Percentiles rank a stretch among this genome's conserved stretches.
These are phyloP conservation scores for Tetrapisispora arboricola DNA, from an alignment of 805 yeast genomes.

Conservation along the genomic window DNA sequence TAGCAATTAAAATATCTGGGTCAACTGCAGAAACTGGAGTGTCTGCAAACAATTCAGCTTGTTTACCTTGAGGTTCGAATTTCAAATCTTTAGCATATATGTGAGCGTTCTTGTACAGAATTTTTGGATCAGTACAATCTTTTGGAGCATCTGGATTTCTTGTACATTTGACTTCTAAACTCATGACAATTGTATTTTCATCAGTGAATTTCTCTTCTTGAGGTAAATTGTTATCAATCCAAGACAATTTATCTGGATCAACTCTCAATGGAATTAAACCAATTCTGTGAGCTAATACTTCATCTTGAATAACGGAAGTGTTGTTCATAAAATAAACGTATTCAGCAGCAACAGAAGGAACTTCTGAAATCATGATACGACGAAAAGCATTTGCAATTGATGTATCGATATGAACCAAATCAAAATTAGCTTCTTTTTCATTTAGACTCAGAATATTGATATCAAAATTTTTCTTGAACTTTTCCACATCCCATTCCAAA, in stretches of 20 bases:
- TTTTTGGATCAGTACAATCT: constrained; percentile 69
- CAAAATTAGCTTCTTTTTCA: constrained; percentile 74
- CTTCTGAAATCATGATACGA: constrained; percentile 93
- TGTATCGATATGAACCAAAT: constrained; percentile 76
- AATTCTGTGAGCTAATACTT: constrained; percentile 89
- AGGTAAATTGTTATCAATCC: constrained; percentile 62
- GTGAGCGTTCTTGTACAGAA: constrained; percentile 70
- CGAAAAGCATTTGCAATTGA: constrained; percentile 94
- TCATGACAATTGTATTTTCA: constrained; percentile 78
- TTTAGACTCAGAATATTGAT: constrained; percentile 56
- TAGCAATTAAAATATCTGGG: constrained; percentile 84
- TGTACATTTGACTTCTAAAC: constrained; percentile 74
- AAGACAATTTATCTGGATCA: constrained; percentile 78
- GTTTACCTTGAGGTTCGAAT: constrained; percentile 88
- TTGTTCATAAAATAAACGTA: constrained; percentile 83
- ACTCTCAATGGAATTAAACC: constrained; percentile 86
- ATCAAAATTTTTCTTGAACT: constrained; percentile 57
- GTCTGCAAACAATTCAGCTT: constrained; percentile 56
- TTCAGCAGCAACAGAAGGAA: constrained; percentile 93
- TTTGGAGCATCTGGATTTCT: constrained; percentile 76
- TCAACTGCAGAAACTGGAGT: constrained; percentile 67
- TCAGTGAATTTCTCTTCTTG: constrained; percentile 71
- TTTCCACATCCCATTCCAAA: constrained; percentile 73
- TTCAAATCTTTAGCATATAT: constrained; percentile 85
- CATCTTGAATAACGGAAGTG: constrained; percentile 95